phyloP scores from a whole-genome alignment of 257 asterid genomes.

The Osmanthus fragrans region DNA sequence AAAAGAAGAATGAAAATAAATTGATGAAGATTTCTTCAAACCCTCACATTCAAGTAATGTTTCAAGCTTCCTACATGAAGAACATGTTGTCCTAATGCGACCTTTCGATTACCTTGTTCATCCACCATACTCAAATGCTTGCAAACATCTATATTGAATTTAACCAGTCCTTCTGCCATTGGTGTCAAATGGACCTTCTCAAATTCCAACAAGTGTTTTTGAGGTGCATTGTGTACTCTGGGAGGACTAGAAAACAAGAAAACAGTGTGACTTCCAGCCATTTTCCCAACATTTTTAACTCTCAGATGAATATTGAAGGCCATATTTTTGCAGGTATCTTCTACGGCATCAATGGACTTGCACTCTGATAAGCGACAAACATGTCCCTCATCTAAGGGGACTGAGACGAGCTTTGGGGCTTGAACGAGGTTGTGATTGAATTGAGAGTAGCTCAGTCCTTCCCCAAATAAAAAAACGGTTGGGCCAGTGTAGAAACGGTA shows the following conservation, averaged over 20 bases:
- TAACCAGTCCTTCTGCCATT: conserved; percentile 35
- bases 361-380: conserved; percentile 45
- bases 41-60: conserved; percentile 51
- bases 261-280: conserved; percentile 58
- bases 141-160: conserved; percentile 49
- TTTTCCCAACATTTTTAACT: conserved; percentile 49
- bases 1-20: not conserved
- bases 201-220: conserved; percentile 56
- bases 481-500: conserved; percentile 64
- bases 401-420: conserved; percentile 45
- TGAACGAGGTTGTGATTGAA: conserved; percentile 42
- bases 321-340: conserved; percentile 33
- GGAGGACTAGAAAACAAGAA: conserved; percentile 61
- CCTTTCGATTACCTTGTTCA: conserved; percentile 46
- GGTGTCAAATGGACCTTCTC: conserved; percentile 42
- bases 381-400: conserved; percentile 45
- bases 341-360: conserved; percentile 37
- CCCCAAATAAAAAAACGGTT: conserved; percentile 47
- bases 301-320: conserved; percentile 40
- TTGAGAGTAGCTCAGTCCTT: conserved; percentile 51
- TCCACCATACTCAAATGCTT: conserved; percentile 59
- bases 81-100: conserved; percentile 55
- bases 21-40: conserved; percentile 30
- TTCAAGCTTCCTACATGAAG: conserved; percentile 54
- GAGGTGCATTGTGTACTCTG: conserved; percentile 57